These are phyloP conservation scores for Coccomyxa sp. DNA, from an alignment of 139 green algal genomes.

Conservation along the genomic window DNA sequence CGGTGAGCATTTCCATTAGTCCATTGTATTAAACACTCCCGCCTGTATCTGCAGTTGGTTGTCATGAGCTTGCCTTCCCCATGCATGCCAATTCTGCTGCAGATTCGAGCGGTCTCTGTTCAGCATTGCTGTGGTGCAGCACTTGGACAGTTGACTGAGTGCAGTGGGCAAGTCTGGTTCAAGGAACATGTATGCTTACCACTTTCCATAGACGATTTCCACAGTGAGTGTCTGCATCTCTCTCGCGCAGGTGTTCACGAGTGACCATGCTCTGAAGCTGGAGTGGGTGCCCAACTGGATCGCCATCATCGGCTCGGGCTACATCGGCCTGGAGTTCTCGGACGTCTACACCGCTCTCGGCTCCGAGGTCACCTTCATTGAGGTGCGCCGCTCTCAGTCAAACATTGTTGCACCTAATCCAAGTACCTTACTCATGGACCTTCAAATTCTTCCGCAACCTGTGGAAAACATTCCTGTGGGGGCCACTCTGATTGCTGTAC, in stretches of 20 bases:
- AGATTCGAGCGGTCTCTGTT: no score
- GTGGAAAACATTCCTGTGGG: background rate
- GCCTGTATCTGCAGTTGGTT: background rate
- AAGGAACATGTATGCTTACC: no score
- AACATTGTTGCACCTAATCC: background rate
- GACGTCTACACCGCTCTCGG: conserved; percentile 98
- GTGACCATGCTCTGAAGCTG: conserved; percentile 96
- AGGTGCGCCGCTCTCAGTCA: conserved; percentile 38
- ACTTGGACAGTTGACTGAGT: no score
- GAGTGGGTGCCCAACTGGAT: conserved; percentile 98
- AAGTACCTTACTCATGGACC: background rate
- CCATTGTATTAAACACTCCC: background rate
- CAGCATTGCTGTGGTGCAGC: no score
- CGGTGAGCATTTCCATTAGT: conserved; percentile 31
- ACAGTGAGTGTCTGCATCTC: no score
- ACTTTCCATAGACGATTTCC: no score
- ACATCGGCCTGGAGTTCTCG: conserved; percentile 99
- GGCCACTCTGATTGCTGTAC: background rate
- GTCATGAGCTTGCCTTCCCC: background rate
- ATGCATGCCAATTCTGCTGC: background rate
- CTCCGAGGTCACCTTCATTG: conserved; percentile 96
- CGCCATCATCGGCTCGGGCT: conserved; percentile 97
- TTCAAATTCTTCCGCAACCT: background rate
- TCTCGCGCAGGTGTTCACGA: conserved; percentile 80
- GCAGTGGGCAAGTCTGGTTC: no score